Conservation (phyloP, 164 flowering plant species). For the Tinospora cordifolia region DNA sequence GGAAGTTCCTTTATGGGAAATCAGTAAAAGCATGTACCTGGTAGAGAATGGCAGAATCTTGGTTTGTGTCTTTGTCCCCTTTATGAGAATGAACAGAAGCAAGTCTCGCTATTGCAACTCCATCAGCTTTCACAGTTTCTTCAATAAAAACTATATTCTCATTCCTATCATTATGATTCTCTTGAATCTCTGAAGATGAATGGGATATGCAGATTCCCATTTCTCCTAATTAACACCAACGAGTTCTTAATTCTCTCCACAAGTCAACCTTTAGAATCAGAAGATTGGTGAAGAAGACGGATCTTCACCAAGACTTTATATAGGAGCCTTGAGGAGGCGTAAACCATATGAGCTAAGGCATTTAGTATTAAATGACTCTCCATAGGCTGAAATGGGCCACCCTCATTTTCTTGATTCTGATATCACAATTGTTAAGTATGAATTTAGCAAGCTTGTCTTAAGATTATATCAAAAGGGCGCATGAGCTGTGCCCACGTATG, state of each 20-base stretch:
- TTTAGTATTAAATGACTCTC: conserved; percentile 1
- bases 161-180: conserved; percentile 22
- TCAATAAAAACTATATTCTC: conserved; percentile 28
- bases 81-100: conserved; percentile 25
- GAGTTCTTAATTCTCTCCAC: neutral
- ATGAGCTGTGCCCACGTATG: neutral
- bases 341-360: neutral
- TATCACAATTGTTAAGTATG: neutral
- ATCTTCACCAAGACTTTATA: neutral
- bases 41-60: conserved; percentile 59
- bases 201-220: conserved; percentile 72
- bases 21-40: conserved; percentile 34
- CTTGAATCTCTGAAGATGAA: conserved; percentile 44
- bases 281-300: neutral
- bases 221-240: neutral
- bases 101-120: neutral
- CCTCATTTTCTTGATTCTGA: neutral
- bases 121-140: conserved; percentile 11
- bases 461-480: neutral
- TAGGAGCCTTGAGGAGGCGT: neutral
- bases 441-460: neutral
- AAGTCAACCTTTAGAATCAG: neutral
- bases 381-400: neutral
- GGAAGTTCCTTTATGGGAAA: no score
- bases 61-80: conserved; percentile 71